Percentiles rank a stretch among this genome's conserved stretches.
Conservation (phyloP, 2,329 filamentous ascomycete genomes). For the Penicillium sp. region DNA sequence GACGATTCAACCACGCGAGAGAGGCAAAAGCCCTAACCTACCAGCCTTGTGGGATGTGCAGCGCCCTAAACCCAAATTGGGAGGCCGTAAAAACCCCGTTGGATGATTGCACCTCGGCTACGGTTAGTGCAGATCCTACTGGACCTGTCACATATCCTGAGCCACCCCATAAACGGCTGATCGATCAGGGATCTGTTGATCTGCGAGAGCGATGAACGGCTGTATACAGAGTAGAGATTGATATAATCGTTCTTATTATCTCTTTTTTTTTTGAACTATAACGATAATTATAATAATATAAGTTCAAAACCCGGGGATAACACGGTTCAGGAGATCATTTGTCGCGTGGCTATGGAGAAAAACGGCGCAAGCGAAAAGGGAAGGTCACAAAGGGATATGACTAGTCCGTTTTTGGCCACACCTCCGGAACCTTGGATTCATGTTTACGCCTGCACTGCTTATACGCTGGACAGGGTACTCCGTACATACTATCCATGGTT, state of each 20-base stretch:
- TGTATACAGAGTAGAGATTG: neutral
- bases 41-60: slow-evolving; percentile 5
- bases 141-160: slow-evolving; percentile 30
- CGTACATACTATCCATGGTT: neutral
- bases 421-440: slow-evolving; percentile 4
- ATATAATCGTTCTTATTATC: neutral
- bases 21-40: slow-evolving; percentile 1
- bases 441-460: neutral
- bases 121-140: slow-evolving; percentile 30
- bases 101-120: slow-evolving; percentile 21
- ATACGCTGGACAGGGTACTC: neutral
- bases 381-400: slow-evolving; percentile 18
- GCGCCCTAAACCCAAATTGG: slow-evolving; percentile 17
- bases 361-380: slow-evolving; percentile 22
- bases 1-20: slow-evolving; percentile 19
- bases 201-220: neutral
- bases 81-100: slow-evolving; percentile 27
- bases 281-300: neutral
- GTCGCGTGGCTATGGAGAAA: slow-evolving; percentile 17
- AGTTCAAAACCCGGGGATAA: slow-evolving; percentile 2
- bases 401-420: slow-evolving; percentile 4
- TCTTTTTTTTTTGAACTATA: neutral
- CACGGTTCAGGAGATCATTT: slow-evolving; percentile 14
- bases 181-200: slow-evolving; percentile 20
- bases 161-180: slow-evolving; percentile 39